A percentile compares a stretch with the other conserved stretches of the same genome.
phyloP scores from a whole-genome alignment of 192 early-diverging fungal species.

The Backusella tuberculispora region DNA sequence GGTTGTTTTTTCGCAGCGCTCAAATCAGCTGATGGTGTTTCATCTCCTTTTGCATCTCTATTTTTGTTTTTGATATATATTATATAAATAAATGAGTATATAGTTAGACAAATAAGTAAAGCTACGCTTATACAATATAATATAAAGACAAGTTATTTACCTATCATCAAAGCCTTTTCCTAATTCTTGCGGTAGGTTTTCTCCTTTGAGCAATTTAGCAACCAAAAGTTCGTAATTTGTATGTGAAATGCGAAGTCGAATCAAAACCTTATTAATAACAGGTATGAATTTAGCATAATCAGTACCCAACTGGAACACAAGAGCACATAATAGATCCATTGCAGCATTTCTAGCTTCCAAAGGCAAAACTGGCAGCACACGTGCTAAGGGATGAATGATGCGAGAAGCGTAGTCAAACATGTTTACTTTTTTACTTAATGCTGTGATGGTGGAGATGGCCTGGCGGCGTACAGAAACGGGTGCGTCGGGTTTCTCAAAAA shows the following conservation, averaged over 20 bases:
- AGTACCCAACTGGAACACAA: constrained; percentile 82
- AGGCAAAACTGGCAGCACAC: constrained; percentile 62
- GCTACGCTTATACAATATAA: background rate
- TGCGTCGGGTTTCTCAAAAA: constrained; percentile 75
- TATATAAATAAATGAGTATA: constrained; percentile 16
- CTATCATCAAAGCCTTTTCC: constrained; percentile 56
- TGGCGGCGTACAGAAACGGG: constrained; percentile 62
- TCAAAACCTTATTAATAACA: constrained; percentile 79
- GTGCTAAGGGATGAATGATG: constrained; percentile 83
- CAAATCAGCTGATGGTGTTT: constrained; percentile 60
- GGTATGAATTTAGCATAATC: constrained; percentile 91
- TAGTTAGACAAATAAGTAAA: too few species aligned
- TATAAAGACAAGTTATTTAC: constrained; percentile 13
- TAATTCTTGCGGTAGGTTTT: constrained; percentile 71
- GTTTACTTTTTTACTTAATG: constrained; percentile 77
- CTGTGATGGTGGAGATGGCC: constrained; percentile 72
- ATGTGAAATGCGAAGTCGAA: constrained; percentile 67
- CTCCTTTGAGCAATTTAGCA: constrained; percentile 72
- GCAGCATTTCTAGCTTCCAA: constrained; percentile 61
- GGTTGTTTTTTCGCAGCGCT: constrained; percentile 71
- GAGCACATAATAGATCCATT: constrained; percentile 82
- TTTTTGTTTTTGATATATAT: background rate
- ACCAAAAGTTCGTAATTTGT: constrained; percentile 77
- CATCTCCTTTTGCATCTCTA: constrained; percentile 47
- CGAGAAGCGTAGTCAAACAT: constrained; percentile 86